phyloP scores from a whole-genome alignment of 306 rosid species.

The Fagus crenata region DNA sequence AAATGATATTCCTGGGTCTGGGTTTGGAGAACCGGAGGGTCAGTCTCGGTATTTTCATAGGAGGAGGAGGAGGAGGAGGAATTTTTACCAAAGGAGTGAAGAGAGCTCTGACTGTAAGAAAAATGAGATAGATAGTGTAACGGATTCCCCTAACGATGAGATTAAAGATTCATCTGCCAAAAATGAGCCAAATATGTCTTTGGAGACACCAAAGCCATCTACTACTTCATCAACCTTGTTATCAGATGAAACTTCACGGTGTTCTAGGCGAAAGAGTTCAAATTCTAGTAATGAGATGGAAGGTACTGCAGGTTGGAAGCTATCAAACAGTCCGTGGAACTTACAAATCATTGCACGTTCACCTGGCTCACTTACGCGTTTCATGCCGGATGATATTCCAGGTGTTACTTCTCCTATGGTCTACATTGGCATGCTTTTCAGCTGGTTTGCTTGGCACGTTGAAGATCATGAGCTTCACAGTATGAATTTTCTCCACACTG shows the following conservation, averaged over 20 bases:
- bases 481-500: slow-evolving; percentile 93
- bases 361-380: slow-evolving; percentile 94
- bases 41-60: slow-evolving; percentile 59
- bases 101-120: slow-evolving; percentile 46
- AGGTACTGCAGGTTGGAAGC: slow-evolving; percentile 98
- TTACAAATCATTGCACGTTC: slow-evolving; percentile 96
- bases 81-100: slow-evolving; percentile 61
- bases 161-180: slow-evolving; percentile 32
- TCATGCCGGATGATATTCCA: slow-evolving; percentile 98
- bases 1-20: slow-evolving; percentile 98
- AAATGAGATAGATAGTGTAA: slow-evolving; percentile 33
- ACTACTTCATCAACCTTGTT: slow-evolving; percentile 32
- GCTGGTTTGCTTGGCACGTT: slow-evolving; percentile 99
- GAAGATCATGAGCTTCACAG: slow-evolving; percentile 99
- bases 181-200: slow-evolving; percentile 32
- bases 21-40: slow-evolving; percentile 81
- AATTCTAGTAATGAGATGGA: slow-evolving; percentile 58
- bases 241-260: slow-evolving; percentile 46
- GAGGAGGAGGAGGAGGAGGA: slow-evolving; percentile 76
- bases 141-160: slow-evolving; percentile 31
- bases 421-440: slow-evolving; percentile 95
- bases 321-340: slow-evolving; percentile 98
- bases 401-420: slow-evolving; percentile 99
- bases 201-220: slow-evolving; percentile 44
- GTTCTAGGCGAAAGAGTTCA: slow-evolving; percentile 50